Base-by-base conservation (phyloP, 768 basidiomycete genomes). In the Lanmaoa pseudosensibilis region DNA sequence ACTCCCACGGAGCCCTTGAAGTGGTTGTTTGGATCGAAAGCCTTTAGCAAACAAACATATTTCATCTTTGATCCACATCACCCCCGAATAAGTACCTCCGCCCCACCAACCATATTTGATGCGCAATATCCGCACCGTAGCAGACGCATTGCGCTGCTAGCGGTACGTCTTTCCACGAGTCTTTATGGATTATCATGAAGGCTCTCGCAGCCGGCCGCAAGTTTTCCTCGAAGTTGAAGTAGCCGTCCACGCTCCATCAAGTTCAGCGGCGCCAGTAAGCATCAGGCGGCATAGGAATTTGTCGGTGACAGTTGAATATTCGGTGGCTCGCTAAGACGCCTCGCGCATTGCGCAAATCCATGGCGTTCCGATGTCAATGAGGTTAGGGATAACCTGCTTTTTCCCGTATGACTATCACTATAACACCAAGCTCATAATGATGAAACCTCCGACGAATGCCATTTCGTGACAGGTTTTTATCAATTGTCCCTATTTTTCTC, bases 71-170 rank as follows among this genome's bases (percentile, higher is more conserved):
- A 67, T 54, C 64, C 65, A 63, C 64, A 41, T 55, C 23, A 46
- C 18, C 23, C 1, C 65, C 66, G 66, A 68, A 39, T 54, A 67
- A 41, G 55, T 45, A 40, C 52, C 30, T 40, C 53, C 50, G 50
- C 55, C 50, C 46, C 54, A 34, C 51, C 50, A 32, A 56, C 44
- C 52, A 27, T 39, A 48, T 53, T 55, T 65, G 40, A 61, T 61
- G 66, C 40, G 50, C 66, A 68, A 66, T 68, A 51, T 66, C 66
- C 65, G 63, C 66, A 45, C 66, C 65, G 57, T 66, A 65, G 57
- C 56, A 52, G 41, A 55, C 51, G 56, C 65, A 53, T 53, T 57
- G 57, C 63, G 46, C 11, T 30, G 16, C 38, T 44, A 33, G 40
- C 36, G 38, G 54, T 51, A 55, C 48, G 46, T 32, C 40, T 47